Percentiles rank a stretch among this genome's conserved stretches.
Conservation (phyloP, 2,329 filamentous ascomycete species). For the Trichoderma arundinaceum region DNA sequence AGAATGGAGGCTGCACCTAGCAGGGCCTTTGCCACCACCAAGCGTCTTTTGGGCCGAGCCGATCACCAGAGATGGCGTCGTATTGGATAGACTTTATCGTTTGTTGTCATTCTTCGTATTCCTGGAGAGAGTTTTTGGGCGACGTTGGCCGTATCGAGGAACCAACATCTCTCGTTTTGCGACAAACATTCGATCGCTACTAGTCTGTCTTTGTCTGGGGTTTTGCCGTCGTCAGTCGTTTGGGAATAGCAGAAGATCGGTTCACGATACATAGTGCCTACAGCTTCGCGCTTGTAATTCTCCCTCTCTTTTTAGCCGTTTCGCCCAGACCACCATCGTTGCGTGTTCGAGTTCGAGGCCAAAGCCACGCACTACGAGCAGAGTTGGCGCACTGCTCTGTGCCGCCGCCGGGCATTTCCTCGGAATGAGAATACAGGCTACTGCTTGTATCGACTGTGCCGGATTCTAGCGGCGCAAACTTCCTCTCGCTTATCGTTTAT, state of each 20-base stretch:
- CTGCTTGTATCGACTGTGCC: conserved; percentile 4
- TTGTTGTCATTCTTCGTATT: conserved; percentile 23
- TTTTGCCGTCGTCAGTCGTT: conserved; percentile 10
- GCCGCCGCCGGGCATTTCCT: conserved; percentile 7
- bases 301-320: conserved; percentile 1
- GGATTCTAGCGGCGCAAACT: conserved; percentile 12
- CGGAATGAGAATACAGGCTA: conserved; percentile 13
- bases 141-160: conserved; percentile 20
- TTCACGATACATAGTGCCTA: not conserved
- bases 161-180: not conserved
- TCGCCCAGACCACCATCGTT: conserved; percentile 1
- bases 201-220: not conserved
- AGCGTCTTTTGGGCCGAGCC: conserved; percentile 10
- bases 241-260: not conserved
- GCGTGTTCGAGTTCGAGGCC: not conserved
- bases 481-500: conserved; percentile 25
- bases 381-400: not conserved
- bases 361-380: too few relatives aligned
- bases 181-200: not conserved
- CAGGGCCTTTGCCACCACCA: not conserved
- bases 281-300: not conserved
- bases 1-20: not conserved
- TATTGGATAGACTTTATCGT: not conserved
- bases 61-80: conserved; percentile 24
- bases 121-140: not conserved